Base-by-base conservation (phyloP, 2,329 filamentous ascomycete species). In the Fusarium pseudograminearum region DNA sequence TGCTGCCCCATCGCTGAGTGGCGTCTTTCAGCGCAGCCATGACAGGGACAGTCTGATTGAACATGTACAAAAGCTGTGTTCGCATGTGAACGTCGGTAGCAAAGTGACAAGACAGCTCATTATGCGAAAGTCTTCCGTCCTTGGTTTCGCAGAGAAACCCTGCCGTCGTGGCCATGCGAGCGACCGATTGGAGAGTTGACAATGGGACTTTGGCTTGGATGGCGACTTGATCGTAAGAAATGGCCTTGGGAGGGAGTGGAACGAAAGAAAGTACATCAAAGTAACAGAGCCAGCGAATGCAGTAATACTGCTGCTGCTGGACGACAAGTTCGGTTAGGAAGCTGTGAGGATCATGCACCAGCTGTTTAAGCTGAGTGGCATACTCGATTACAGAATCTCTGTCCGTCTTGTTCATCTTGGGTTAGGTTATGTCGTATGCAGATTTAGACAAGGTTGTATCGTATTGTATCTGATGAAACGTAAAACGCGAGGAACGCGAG, bases 121-220 rank as follows among this genome's bases (percentile, higher is more conserved):
- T 78, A 48, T 83, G 82, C 1, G 74, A 74, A 3, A 83, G 52
- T 6, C 57, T n/a, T 15, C 61, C 63, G 10, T 76, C 61, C 10
- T 57, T 57, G 0, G 73, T 75, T 53, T 83, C 81, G 18, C 55
- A 44, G 24, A 83, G 74, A 7, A 83, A 57, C 0, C 70, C 66
- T 38, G 68, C 72, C 2, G 77, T 78, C 70, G 82, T 81, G 3
- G 79, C 79, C 75, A 82, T 81, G 4, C 81, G 78, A 5, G 74
- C 57, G 2, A 71, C 52, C 0, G 66, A 63, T 20, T 52, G 40
- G 0, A 69, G 41, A 8, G 47, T 67, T 5, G 66, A 57, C 24
- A 57, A 6, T 3, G 66, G 66, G 3, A 69, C 66, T 11, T 34
- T n/a, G 6, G 66, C 55, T 42, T 44, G 38, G 34, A 48, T 16